Evolutionary conservation across 371 early-diverging fungal species (phyloP), one percentile per base, ranked within the genome.

Genomic region (Batrachochytrium dendrobatidis): DNA sequence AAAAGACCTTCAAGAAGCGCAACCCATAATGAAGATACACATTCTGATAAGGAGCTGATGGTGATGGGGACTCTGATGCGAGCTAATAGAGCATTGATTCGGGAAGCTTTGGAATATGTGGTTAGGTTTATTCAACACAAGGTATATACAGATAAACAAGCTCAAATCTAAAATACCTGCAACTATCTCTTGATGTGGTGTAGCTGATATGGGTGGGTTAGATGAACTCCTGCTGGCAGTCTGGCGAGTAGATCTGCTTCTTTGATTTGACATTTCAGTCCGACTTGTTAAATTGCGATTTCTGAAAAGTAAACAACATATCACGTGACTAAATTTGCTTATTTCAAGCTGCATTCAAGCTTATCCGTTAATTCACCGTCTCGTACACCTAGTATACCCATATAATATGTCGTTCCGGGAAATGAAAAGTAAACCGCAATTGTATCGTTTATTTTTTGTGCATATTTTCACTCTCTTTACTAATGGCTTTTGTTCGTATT

Each of bases 1-100:
- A 67, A 54, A n/a, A 72, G 53, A 24, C 70, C 69, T 54, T 72
- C 73, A 39, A 60, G 63, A 32, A 72, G 58, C 10, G 73, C 69
- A 22, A 72, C 65, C 64, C 69, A 72, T 5, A 72, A 49, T 28
- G 69, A 52, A 10, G 73, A 61, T 6, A 69, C 69, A 60, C 66
- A 68, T n/a, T 72, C 69, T 2, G 25, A 3, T 12, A 69, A 55
- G 2, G 53, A 18, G 3, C 17, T 3, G 12, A 69, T 31, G n/a
- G 45, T n/a, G 17, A 69, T 28, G 20, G 62, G 59, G 8, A 70
- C 67, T 7, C 56, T 35, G 52, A 70, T 59, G 3, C 26, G 45
- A 5, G 34, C 50, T 31, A 70, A 58, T 2, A 66, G 59, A 2
- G 4, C 7, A 31, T 63, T 62, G 28, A 63, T 33, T 33, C 4